phyloP scores from a whole-genome alignment of 108 stramenopile species.

The Mayamaea pseudoterrestris region DNA sequence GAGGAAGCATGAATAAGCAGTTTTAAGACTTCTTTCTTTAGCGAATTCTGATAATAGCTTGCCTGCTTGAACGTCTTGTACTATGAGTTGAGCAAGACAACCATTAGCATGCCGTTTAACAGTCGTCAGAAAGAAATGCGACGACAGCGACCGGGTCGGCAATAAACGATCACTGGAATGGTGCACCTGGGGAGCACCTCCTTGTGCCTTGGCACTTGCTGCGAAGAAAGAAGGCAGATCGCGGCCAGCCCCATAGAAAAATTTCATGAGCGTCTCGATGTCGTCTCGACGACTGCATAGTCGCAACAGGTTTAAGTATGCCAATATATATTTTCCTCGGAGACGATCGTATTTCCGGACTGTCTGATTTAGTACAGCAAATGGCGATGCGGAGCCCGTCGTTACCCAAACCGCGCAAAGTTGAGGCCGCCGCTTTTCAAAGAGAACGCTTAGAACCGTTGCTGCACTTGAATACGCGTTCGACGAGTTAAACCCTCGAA shows the following conservation, averaged over 20 bases:
- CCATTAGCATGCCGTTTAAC: constrained; percentile 44
- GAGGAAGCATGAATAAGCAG: constrained; percentile 49
- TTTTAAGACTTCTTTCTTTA: constrained; percentile 23
- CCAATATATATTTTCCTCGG: constrained; percentile 63
- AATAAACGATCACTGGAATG: constrained; percentile 43
- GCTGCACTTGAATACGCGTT: constrained; percentile 40
- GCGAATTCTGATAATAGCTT: neutral
- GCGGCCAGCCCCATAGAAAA: constrained; percentile 25
- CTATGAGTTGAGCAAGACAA: constrained; percentile 41
- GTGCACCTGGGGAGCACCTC: constrained; percentile 24
- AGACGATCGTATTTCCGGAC: constrained; percentile 72
- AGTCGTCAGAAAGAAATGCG: constrained; percentile 30
- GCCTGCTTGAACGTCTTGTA: constrained; percentile 31
- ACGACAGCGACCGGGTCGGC: constrained; percentile 7
- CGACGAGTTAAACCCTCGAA: constrained; percentile 43
- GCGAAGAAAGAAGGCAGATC: constrained; percentile 64
- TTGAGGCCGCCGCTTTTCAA: constrained; percentile 67
- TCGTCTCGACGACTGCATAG: constrained; percentile 27
- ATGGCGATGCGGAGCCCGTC: constrained; percentile 42
- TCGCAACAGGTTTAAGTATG: constrained; percentile 45
- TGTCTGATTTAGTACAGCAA: constrained; percentile 60
- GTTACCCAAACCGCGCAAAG: constrained; percentile 82
- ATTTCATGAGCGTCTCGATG: constrained; percentile 48
- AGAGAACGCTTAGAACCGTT: constrained; percentile 38
- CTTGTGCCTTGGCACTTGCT: constrained; percentile 42